Conservation (phyloP, 495 filamentous ascomycete genomes). For the Eremomyces bilateralis region DNA sequence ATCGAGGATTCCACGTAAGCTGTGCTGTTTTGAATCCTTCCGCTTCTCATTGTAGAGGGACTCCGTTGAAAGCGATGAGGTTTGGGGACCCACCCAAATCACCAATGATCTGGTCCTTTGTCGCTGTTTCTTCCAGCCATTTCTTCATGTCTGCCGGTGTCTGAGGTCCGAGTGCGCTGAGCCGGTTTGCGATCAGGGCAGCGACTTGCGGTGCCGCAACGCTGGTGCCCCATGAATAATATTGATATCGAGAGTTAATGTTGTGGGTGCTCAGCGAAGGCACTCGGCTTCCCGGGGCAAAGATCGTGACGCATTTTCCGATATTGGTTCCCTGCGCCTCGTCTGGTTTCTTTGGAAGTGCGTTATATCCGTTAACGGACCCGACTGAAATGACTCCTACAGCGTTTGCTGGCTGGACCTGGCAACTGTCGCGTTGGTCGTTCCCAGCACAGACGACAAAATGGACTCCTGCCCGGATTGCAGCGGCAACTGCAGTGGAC, state of each 20-base stretch:
- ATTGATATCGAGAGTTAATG: neutral
- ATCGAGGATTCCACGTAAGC: no score
- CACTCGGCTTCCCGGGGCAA: neutral
- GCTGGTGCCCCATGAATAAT: neutral
- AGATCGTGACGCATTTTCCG: neutral
- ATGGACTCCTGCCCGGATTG: neutral
- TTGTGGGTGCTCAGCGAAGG: neutral
- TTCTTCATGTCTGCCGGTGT: neutral
- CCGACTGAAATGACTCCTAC: neutral
- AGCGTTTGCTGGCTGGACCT: neutral
- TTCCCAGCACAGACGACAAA: neutral
- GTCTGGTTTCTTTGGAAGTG: neutral
- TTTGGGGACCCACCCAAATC: neutral
- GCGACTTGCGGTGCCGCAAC: neutral
- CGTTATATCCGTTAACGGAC: neutral
- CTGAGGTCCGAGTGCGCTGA: neutral
- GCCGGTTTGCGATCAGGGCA: neutral
- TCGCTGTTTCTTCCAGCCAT: neutral
- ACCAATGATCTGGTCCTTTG: neutral
- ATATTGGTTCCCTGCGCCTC: neutral
- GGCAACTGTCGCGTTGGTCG: neutral
- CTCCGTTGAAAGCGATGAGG: neutral
- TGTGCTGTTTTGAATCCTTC: no score
- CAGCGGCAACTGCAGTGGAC: neutral
- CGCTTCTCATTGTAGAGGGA: no score